A percentile compares a stretch with the other conserved stretches of the same genome.
Evolutionary conservation across 345 rosid species (phyloP).

Genomic region (Citrus hindsii): DNA sequence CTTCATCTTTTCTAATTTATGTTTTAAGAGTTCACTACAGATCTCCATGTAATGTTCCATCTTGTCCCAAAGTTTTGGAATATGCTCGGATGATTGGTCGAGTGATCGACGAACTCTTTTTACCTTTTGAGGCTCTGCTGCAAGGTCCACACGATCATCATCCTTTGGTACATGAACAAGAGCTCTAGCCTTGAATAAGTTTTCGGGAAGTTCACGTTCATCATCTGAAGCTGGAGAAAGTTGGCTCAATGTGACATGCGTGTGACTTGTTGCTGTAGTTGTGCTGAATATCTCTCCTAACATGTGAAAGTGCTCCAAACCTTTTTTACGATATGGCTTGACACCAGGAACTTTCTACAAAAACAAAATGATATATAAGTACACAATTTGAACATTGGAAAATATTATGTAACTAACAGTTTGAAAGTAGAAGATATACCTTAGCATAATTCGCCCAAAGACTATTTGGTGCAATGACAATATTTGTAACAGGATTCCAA

Average conservation of each 20-base stretch:
- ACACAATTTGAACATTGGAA: not conserved
- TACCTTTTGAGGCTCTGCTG: not conserved
- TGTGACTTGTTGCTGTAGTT: not conserved
- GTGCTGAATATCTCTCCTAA: constrained; percentile 1
- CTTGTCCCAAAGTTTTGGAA: not conserved
- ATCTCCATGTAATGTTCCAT: not conserved
- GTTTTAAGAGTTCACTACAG: not conserved
- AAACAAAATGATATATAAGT: not conserved
- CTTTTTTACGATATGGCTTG: constrained; percentile 1
- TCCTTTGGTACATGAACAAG: not conserved
- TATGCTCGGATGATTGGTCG: not conserved
- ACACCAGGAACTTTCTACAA: not conserved
- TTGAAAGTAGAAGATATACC: not conserved
- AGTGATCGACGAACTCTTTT: not conserved
- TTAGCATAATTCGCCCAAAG: not conserved
- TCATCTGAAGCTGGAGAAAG: not conserved
- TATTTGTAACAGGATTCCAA: not conserved
- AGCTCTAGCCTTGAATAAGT: not conserved
- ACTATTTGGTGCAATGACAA: not conserved
- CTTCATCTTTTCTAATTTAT: not conserved
- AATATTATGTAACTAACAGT: too few relatives aligned
- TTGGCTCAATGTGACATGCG: not conserved
- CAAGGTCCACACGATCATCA: not conserved
- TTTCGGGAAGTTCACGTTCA: not conserved
- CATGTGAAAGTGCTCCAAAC: not conserved